Base-by-base conservation (phyloP, 306 rosid genomes). In the Corylus americana region DNA sequence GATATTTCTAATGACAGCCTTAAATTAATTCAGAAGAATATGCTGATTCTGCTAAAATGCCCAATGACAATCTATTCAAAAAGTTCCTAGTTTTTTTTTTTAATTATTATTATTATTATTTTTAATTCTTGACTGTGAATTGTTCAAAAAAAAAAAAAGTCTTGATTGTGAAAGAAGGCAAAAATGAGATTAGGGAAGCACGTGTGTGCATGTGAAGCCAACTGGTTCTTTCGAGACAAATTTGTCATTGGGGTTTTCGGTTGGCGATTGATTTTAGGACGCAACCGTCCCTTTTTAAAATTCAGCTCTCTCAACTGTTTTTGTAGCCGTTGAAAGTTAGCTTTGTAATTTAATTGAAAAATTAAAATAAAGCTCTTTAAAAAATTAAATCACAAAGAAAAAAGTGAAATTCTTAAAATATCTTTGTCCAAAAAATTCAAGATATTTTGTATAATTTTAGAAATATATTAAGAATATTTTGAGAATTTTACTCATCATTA, bases 81-180 rank as follows among this genome's bases (percentile, higher is more conserved):
- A 45, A 45, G 10, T 45, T 45, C 5, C 5, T 45, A 45, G 25
- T 22, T 22, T 22, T 22, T 7, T 45, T 1, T 7, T 45, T 3
- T 45, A 3, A 45, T 6, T 45, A 7, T 7, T 9, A 7, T 45
- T 45, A 6, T 45, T 45, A 45, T 45, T 45, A 31, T 45, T 9
- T 45, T 22, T 22, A 22, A 22, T 22, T 22, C 25, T 22, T 22
- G 25, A 22, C 25, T 22, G 25, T 22, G 25, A 22, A 22, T 22
- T 22, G 25, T 22, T 22, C 0, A 0, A 22, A 22, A 22, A 22
- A 22, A 22, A 22, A 22, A 22, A 22, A 22, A 22, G 49, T 45
- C 53, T 49, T 57, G 11, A 25, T 0, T n/a, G 63, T 53, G 78
- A 68, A 81, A 77, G 75, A 70, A 62, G 83, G 59, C 69, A 18